phyloP scores from a whole-genome alignment of 2,329 filamentous ascomycete genomes.

The Alternaria dauci region DNA sequence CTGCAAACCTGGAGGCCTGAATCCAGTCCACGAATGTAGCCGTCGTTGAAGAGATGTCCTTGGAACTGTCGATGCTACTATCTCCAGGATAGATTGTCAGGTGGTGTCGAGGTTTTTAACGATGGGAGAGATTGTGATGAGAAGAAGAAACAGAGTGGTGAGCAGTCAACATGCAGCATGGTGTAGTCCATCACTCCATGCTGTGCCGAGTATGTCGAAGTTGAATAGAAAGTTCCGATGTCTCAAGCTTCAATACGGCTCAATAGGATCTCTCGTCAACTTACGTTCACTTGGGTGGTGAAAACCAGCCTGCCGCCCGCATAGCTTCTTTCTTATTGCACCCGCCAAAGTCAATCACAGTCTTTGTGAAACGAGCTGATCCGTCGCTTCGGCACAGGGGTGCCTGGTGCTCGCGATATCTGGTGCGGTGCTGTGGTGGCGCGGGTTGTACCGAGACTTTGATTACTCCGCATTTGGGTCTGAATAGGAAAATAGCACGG shows the following conservation, averaged over 20 bases:
- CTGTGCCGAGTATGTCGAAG: not conserved
- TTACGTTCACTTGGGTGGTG: conserved; percentile 19
- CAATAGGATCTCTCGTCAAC: conserved; percentile 31
- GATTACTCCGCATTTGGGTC: conserved; percentile 37
- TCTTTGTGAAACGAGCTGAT: conserved; percentile 14
- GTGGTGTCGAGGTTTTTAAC: not conserved
- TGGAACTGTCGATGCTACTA: not conserved
- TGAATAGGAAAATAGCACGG: conserved; percentile 41
- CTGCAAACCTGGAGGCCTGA: not conserved
- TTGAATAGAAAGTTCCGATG: conserved; percentile 17
- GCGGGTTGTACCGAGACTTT: conserved; percentile 27
- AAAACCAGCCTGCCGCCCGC: conserved; percentile 18
- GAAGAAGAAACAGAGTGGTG: not conserved
- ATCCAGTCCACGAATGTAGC: not conserved
- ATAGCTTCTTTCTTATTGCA: not conserved
- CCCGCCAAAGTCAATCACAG: conserved; percentile 9
- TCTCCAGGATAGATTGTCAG: conserved; percentile 8
- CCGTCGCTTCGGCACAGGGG: conserved; percentile 8
- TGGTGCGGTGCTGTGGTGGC: conserved; percentile 13
- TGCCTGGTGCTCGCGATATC: conserved; percentile 1
- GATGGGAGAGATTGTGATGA: not conserved
- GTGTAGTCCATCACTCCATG: not conserved
- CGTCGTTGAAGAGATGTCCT: not conserved
- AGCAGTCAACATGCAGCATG: not conserved
- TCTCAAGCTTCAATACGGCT: conserved; percentile 35